Evolutionary conservation across 495 filamentous ascomycete species (phyloP), one percentile per base, ranked within the genome.

Genomic region (Tuber umbilicatum): DNA sequence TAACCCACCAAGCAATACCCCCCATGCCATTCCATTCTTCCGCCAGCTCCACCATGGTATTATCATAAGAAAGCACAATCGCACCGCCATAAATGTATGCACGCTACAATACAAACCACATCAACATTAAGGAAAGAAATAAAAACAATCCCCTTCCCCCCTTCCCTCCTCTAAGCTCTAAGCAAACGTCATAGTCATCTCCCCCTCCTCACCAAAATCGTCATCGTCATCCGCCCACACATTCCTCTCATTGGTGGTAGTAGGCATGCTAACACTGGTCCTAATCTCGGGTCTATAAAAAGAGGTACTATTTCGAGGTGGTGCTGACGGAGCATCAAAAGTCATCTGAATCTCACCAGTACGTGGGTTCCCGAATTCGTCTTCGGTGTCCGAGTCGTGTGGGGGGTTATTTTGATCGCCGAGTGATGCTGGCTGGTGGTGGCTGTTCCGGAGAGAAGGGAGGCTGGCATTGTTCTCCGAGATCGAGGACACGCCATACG

Each of bases 171-270:
- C 42, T 70, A 55, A 71, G 10, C 42, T 27, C 73, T 79, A 90
- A 75, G 89, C 89, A 93, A 95, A 89, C 86, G 94, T 90, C 86
- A 91, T 84, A 81, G 89, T 83, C 87, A 91, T 90, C 86, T 93
- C 84, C 87, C 94, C 87, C 82, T 89, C 85, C 79, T 87, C 83
- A 82, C 93, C 86, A 90, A 92, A 84, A 89, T 92, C 84, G 82
- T 97, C 84, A 81, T 91, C 87, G 37, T 92, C 91, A 69, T 91
- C 92, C 0, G 89, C 91, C 94, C 94, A 97, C 14, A 93, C 92
- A 84, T 97, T 93, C 68, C 86, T 89, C 77, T 85, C 91, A 19
- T 40, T 60, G 12, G 73, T 23, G 16, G 42, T 70, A 19, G 73
- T 71, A 60, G 69, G 70, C 75, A 78, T 69, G 39, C 39, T 47